These are phyloP conservation scores for Hippophae rhamnoides DNA, from an alignment of 306 rosid species.

Conservation along the genomic window DNA sequence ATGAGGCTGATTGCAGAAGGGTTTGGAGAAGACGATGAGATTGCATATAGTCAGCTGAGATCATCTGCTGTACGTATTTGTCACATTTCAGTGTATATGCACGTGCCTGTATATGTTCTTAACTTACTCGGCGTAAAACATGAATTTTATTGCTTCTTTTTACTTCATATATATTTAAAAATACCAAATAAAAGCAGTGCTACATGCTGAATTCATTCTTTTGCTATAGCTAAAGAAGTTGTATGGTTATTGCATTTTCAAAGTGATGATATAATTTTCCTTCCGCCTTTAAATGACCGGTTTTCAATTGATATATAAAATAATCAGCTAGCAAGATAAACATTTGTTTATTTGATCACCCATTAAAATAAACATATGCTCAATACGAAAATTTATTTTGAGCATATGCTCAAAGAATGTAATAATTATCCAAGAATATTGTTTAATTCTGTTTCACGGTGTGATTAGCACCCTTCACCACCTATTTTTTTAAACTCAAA, in stretches of 20 bases:
- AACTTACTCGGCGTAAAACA: not conserved
- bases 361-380: not conserved
- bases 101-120: not conserved
- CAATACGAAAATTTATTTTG: not conserved
- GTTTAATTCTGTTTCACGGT: too few species aligned
- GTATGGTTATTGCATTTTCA: not conserved
- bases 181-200: not conserved
- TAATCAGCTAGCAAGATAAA: conserved; percentile 92
- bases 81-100: conserved; percentile 8
- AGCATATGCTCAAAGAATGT: not conserved
- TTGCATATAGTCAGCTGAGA: conserved; percentile 79
- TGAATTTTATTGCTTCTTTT: not conserved
- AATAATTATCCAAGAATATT: too few species aligned
- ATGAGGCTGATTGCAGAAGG: conserved; percentile 97
- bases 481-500: too few species aligned
- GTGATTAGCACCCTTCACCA: too few species aligned
- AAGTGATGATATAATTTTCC: too few species aligned
- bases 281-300: too few species aligned
- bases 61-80: conserved; percentile 80
- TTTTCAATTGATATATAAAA: conserved; percentile 3
- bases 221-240: not conserved
- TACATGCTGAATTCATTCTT: not conserved
- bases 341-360: conserved; percentile 1
- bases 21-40: conserved; percentile 85
- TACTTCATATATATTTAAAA: not conserved